A percentile compares a stretch with the other conserved stretches of the same genome.
Conservation (phyloP, 768 basidiomycete genomes). For the Tulasnella sp. region DNA sequence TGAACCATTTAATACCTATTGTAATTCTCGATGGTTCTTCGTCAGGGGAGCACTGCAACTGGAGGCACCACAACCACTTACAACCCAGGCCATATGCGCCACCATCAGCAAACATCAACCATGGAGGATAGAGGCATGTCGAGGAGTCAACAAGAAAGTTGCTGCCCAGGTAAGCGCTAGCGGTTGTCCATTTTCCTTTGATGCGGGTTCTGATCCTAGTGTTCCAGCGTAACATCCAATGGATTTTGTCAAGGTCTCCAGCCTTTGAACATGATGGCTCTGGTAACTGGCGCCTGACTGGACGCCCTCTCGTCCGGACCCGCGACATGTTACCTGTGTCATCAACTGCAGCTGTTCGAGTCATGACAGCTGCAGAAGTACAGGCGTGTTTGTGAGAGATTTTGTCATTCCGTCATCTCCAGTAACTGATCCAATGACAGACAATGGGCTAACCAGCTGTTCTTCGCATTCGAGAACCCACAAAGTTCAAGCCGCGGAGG, state of each 20-base stretch:
- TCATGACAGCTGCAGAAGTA: not conserved
- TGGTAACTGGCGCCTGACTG: not conserved
- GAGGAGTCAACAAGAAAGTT: not conserved
- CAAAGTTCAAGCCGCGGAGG: no score
- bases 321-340: not conserved
- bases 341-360: not conserved
- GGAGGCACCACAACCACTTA: not conserved
- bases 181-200: no score
- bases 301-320: not conserved
- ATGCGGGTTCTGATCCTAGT: not conserved
- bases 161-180: not conserved
- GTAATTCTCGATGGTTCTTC: no score
- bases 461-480: no score
- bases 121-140: not conserved
- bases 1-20: no score
- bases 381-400: not conserved
- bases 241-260: not conserved
- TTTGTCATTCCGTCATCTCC: no score
- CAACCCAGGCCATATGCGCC: not conserved
- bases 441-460: no score
- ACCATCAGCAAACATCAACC: not conserved
- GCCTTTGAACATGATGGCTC: not conserved
- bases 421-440: no score
- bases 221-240: not conserved
- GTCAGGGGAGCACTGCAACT: not conserved